Evolutionary conservation across 2,329 filamentous ascomycete genomes (phyloP).

Genomic region (Neonectria neomacrospora): DNA sequence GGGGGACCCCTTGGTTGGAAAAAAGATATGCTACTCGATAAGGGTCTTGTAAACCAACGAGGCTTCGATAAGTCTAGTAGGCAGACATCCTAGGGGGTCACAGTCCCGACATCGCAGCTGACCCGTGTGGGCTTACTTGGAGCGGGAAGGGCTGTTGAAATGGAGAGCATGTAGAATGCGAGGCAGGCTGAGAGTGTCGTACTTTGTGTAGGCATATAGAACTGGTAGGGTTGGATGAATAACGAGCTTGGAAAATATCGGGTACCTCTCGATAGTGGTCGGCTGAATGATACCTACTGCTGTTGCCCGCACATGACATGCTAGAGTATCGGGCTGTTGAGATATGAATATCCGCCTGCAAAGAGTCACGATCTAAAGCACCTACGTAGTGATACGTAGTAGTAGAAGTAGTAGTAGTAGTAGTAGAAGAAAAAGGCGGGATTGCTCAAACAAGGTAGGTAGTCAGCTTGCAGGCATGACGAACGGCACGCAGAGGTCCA

Average conservation of each 20-base stretch:
- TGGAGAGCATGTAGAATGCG: not conserved
- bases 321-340: not conserved
- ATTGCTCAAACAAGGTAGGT: conserved; percentile 17
- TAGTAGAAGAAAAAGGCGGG: conserved; percentile 19
- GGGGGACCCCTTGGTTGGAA: not conserved
- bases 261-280: not conserved
- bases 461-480: conserved; percentile 24
- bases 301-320: not conserved
- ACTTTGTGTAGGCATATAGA: not conserved
- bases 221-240: not conserved
- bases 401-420: not conserved
- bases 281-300: not conserved
- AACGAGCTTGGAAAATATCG: not conserved
- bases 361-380: not conserved
- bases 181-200: not conserved
- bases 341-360: not conserved
- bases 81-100: not conserved
- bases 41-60: not conserved
- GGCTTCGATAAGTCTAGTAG: not conserved
- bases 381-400: not conserved
- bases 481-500: conserved; percentile 10
- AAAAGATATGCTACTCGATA: not conserved
- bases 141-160: conserved; percentile 4
- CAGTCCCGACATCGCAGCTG: conserved; percentile 1
- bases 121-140: not conserved